Conservation (phyloP, 2,329 filamentous ascomycete species). For the Botrytis cinerea region DNA sequence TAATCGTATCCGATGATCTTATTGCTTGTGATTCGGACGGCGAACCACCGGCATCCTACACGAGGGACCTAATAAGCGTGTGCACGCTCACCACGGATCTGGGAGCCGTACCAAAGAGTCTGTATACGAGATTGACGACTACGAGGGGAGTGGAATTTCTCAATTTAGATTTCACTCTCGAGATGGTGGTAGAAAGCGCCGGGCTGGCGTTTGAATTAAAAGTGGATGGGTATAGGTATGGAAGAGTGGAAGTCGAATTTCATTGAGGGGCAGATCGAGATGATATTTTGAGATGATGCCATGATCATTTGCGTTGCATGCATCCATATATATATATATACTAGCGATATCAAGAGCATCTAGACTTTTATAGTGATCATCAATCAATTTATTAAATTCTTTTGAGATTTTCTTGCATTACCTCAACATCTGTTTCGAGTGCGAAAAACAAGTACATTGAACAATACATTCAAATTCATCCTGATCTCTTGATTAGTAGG, state of each 20-base stretch:
- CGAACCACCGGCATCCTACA: conserved; percentile 59
- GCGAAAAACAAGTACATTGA: not conserved
- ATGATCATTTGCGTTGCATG: not conserved
- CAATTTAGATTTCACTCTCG: conserved; percentile 77
- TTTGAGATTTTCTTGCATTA: not conserved
- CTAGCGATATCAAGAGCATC: not conserved
- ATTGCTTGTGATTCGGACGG: conserved; percentile 71
- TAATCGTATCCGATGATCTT: conserved; percentile 76
- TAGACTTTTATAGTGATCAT: not conserved
- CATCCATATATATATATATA: not conserved
- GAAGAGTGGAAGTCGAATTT: conserved; percentile 76
- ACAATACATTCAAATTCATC: not conserved
- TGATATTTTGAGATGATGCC: not conserved
- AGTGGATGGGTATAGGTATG: conserved; percentile 76
- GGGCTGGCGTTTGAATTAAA: conserved; percentile 76
- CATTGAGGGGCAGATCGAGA: conserved; percentile 50
- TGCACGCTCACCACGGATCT: conserved; percentile 81
- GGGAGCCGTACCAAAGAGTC: conserved; percentile 68
- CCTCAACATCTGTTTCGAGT: not conserved
- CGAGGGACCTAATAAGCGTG: conserved; percentile 66
- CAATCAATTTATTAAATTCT: not conserved
- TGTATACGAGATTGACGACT: conserved; percentile 76
- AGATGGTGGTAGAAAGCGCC: conserved; percentile 80
- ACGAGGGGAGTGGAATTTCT: conserved; percentile 80
- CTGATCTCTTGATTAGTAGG: not conserved